Conservation (phyloP, 805 yeast genomes). For the Metschnikowia similis region DNA sequence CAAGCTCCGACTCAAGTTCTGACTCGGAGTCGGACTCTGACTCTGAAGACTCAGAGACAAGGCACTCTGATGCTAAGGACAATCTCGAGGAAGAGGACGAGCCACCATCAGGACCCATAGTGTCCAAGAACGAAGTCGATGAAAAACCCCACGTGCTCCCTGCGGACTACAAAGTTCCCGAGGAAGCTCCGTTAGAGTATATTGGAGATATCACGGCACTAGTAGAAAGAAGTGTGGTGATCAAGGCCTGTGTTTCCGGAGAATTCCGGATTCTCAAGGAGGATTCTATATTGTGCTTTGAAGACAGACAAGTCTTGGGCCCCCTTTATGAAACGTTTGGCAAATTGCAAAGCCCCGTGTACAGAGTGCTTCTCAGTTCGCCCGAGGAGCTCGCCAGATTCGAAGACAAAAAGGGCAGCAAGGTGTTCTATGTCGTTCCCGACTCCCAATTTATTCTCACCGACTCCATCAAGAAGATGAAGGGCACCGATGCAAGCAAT, state of each 20-base stretch:
- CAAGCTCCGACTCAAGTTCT: neutral
- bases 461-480: conserved; percentile 58
- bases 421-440: conserved; percentile 74
- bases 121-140: conserved; percentile 76
- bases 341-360: conserved; percentile 73
- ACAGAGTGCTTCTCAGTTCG: conserved; percentile 63
- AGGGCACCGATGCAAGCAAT: conserved; percentile 94
- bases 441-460: conserved; percentile 78
- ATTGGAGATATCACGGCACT: conserved; percentile 67
- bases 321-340: conserved; percentile 88
- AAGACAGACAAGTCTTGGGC: conserved; percentile 67
- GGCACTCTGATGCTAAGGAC: conserved; percentile 4
- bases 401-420: conserved; percentile 46
- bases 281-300: conserved; percentile 73
- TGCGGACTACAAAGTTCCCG: conserved; percentile 54
- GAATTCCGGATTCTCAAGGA: conserved; percentile 82
- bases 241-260: conserved; percentile 73
- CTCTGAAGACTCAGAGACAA: conserved; percentile 1
- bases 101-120: conserved; percentile 56
- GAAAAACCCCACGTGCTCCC: conserved; percentile 69
- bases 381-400: conserved; percentile 47
- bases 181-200: conserved; percentile 60
- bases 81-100: conserved; percentile 43
- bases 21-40: conserved; percentile 10
- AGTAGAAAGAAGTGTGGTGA: conserved; percentile 67